phyloP scores from a whole-genome alignment of 2,329 filamentous ascomycete genomes.

The Diplodia corticola region DNA sequence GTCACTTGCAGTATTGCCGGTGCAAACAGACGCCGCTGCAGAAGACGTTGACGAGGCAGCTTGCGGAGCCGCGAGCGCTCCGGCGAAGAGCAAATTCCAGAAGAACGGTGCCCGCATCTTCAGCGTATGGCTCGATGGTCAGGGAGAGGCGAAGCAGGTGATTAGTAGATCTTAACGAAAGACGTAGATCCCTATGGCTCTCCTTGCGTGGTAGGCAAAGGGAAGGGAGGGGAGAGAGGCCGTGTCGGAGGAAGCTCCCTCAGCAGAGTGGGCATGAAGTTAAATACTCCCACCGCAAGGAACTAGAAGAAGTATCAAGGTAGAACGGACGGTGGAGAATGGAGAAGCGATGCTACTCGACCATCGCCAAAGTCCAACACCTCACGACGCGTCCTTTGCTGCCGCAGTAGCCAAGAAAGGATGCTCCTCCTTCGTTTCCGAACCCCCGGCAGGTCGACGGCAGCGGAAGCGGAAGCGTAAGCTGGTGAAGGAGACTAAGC shows the following conservation, averaged over 20 bases:
- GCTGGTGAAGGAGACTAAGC: constrained; percentile 5
- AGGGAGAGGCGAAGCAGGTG: background rate
- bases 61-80: constrained; percentile 1
- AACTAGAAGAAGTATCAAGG: background rate
- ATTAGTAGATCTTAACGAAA: background rate
- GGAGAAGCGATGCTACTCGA: background rate
- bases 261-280: background rate
- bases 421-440: background rate
- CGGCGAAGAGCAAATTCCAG: background rate
- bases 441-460: background rate
- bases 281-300: background rate
- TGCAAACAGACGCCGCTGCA: constrained; percentile 27
- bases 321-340: background rate
- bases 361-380: background rate
- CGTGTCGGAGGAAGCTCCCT: background rate
- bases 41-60: background rate
- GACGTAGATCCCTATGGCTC: no score
- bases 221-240: background rate
- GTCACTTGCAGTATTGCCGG: constrained; percentile 35
- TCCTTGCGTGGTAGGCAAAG: background rate
- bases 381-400: background rate
- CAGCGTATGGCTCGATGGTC: background rate
- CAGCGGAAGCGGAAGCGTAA: background rate
- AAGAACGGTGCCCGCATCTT: background rate
- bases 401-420: background rate